These are phyloP conservation scores for Dactylorhiza incarnata DNA, from an alignment of 106 monocot species.

Conservation along the genomic window DNA sequence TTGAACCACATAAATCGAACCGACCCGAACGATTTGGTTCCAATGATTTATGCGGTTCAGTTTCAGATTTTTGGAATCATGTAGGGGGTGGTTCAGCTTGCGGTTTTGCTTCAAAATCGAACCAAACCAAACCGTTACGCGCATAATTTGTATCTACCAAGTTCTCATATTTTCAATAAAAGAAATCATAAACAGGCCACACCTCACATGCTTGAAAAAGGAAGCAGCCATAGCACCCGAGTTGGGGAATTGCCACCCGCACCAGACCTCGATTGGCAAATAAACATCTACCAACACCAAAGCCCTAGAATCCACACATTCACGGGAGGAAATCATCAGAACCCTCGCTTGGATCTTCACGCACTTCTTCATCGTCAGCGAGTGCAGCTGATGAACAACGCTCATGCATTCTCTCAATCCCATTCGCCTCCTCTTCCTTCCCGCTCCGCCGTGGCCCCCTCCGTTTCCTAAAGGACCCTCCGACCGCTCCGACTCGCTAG, in stretches of 20 bases:
- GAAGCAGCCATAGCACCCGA: slow-evolving; percentile 42
- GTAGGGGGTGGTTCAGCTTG: no score
- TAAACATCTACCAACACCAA: slow-evolving; percentile 79
- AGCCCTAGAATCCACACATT: slow-evolving; percentile 25
- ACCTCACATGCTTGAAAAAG: slow-evolving; percentile 89
- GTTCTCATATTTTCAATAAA: background rate
- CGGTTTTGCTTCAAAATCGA: no score
- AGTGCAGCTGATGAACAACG: slow-evolving; percentile 56
- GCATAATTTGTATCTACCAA: no score
- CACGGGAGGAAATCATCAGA: slow-evolving; percentile 26
- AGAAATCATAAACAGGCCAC: background rate
- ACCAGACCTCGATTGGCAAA: slow-evolving; percentile 65
- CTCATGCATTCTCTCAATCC: slow-evolving; percentile 35
- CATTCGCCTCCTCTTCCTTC: slow-evolving; percentile 28
- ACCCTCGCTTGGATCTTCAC: slow-evolving; percentile 43
- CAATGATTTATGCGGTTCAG: no score
- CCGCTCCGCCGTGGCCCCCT: background rate
- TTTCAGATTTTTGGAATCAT: no score
- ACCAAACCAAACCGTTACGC: no score
- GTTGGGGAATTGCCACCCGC: slow-evolving; percentile 80
- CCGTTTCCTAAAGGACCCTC: background rate
- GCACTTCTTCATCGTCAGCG: slow-evolving; percentile 27
- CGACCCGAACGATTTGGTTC: no score
- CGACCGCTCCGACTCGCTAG: background rate
- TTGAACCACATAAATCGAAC: no score